Percentiles rank a stretch among this genome's conserved stretches.
Conservation (phyloP, 225 moss, liverwort and hornwort genomes). For the Polytrichum formosum region DNA sequence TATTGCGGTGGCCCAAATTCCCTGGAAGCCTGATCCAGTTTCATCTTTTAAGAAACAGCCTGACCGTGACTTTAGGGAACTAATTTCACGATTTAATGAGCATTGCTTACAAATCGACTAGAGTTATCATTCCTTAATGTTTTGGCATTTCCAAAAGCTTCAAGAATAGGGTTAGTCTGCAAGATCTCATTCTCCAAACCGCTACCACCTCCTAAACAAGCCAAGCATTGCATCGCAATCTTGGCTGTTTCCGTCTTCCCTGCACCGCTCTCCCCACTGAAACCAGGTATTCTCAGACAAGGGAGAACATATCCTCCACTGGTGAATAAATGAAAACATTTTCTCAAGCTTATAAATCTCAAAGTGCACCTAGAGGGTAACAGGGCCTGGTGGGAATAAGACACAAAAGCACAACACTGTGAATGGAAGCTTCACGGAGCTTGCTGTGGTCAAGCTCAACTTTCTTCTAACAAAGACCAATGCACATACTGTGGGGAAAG, state of each 20-base stretch:
- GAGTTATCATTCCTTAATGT: slow-evolving; percentile 70
- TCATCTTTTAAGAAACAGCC: not conserved
- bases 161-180: slow-evolving; percentile 88
- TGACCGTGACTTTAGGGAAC: no score
- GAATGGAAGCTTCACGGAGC: no score
- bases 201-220: slow-evolving; percentile 91
- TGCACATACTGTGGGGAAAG: no score
- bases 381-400: no score
- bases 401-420: no score
- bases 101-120: slow-evolving; percentile 65
- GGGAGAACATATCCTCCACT: no score
- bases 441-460: no score
- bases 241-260: slow-evolving; percentile 99
- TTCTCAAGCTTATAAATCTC: no score
- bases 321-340: not conserved
- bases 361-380: no score
- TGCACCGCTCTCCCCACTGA: slow-evolving; percentile 98
- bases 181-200: slow-evolving; percentile 94
- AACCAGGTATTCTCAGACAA: not conserved
- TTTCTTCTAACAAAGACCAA: no score
- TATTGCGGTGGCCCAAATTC: no score
- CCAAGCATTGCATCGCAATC: slow-evolving; percentile 98
- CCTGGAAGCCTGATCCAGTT: not conserved
- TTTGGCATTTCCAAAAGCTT: slow-evolving; percentile 68
- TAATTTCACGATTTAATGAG: not conserved